Percentiles rank a stretch among this genome's conserved stretches.
Evolutionary conservation across 345 rosid genomes (phyloP).

Genomic region (Aquilaria yunnanensis): DNA sequence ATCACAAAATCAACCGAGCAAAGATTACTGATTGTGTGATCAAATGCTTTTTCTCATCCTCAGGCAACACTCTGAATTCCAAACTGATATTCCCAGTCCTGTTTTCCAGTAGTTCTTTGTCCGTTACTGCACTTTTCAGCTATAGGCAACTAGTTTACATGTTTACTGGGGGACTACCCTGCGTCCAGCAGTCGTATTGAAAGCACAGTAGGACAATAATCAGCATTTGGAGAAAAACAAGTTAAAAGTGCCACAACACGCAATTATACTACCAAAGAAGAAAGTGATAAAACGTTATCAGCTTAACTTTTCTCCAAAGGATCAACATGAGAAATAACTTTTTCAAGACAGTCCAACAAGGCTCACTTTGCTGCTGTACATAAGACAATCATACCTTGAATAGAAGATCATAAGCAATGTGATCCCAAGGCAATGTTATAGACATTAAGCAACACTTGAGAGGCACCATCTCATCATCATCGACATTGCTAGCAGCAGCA

Average conservation of each 20-base stretch:
- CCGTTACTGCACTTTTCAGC: too few species aligned
- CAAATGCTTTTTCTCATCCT: too few species aligned
- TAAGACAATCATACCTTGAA: conserved; percentile 56
- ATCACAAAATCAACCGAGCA: too few species aligned
- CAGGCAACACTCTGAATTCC: too few species aligned
- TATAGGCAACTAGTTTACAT: conserved; percentile 21
- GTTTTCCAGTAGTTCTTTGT: too few species aligned
- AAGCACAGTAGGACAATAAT: conserved; percentile 6
- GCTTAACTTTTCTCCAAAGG: too few species aligned
- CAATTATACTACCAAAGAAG: background rate
- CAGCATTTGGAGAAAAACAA: conserved; percentile 1
- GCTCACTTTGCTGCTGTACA: too few species aligned
- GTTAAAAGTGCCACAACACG: background rate
- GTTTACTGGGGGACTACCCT: conserved; percentile 69
- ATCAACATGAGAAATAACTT: background rate
- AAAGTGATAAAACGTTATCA: too few species aligned
- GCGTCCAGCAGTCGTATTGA: conserved; percentile 15
- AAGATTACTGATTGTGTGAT: too few species aligned
- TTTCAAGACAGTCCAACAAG: background rate
- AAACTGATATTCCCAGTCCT: too few species aligned
- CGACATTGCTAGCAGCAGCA: conserved; percentile 48
- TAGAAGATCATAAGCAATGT: conserved; percentile 87
- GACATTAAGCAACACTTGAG: conserved; percentile 97
- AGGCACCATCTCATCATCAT: conserved; percentile 82
- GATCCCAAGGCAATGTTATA: conserved; percentile 90